phyloP scores from a whole-genome alignment of 495 filamentous ascomycete genomes.

The Schizothecium vesticola region DNA sequence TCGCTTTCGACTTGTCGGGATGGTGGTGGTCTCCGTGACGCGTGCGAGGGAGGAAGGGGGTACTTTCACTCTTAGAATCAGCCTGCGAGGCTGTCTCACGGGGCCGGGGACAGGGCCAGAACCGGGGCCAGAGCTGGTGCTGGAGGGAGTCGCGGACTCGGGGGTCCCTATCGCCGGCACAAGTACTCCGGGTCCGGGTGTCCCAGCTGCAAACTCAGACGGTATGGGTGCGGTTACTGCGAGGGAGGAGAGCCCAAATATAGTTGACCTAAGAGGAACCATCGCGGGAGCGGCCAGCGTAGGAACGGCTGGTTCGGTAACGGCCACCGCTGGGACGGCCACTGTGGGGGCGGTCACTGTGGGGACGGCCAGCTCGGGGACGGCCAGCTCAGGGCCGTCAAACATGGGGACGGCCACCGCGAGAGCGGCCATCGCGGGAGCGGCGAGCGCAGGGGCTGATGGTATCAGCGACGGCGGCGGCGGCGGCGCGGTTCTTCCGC shows the following conservation, averaged over 20 bases:
- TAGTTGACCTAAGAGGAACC: no score
- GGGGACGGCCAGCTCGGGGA: neutral
- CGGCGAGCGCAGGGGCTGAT: no score
- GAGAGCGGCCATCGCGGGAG: no score
- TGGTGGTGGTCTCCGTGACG: neutral
- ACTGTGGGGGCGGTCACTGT: no score
- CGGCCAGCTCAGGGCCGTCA: no score
- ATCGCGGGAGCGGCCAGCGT: no score
- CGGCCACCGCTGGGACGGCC: no score
- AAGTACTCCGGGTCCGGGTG: neutral
- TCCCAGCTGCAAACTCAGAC: neutral
- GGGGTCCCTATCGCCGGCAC: no score
- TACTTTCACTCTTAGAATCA: neutral
- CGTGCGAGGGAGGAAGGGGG: neutral
- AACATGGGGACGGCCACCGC: no score
- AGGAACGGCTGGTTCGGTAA: no score
- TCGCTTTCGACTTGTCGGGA: neutral
- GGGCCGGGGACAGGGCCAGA: neutral
- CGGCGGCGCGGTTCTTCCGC: neutral
- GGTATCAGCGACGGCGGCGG: no score
- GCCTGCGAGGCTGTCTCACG: neutral
- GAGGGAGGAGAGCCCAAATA: neutral
- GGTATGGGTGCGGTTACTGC: neutral
- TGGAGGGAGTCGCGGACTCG: neutral
- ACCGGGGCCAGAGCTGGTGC: neutral